Evolutionary conservation across 2,329 filamentous ascomycete species (phyloP).

Genomic region (Colletotrichum sp.): DNA sequence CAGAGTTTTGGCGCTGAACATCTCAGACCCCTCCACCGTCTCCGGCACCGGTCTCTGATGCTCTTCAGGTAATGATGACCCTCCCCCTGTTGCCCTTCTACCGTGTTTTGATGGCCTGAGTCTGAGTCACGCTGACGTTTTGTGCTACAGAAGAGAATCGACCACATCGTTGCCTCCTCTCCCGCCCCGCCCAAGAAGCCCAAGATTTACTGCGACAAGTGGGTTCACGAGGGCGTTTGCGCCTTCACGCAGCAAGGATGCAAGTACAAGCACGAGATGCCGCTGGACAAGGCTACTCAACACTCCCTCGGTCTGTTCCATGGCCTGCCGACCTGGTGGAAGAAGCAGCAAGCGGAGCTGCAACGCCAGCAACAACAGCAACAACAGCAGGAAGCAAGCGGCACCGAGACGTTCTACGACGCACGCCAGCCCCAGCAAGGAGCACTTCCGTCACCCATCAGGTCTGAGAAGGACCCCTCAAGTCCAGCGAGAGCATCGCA

Average conservation of each 20-base stretch:
- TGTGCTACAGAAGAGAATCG: constrained; percentile 35
- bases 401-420: background rate
- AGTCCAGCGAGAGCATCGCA: constrained; percentile 1
- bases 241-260: constrained; percentile 87
- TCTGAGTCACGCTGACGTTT: background rate
- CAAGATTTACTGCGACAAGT: constrained; percentile 88
- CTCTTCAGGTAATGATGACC: constrained; percentile 35
- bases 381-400: background rate
- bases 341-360: constrained; percentile 55
- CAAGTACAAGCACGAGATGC: constrained; percentile 92
- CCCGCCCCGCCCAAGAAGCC: constrained; percentile 47
- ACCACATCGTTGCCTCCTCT: constrained; percentile 22
- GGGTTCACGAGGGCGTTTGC: constrained; percentile 86
- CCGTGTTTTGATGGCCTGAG: too few relatives aligned
- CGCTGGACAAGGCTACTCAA: constrained; percentile 68
- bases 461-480: background rate
- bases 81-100: background rate
- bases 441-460: background rate
- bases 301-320: constrained; percentile 73
- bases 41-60: constrained; percentile 29
- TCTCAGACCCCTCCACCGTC: constrained; percentile 25
- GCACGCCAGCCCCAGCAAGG: background rate
- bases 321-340: constrained; percentile 66
- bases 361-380: constrained; percentile 24
- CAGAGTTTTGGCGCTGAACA: constrained; percentile 29